phyloP scores from a whole-genome alignment of 352 stramenopile species.

The Phytophthora boehmeriae region DNA sequence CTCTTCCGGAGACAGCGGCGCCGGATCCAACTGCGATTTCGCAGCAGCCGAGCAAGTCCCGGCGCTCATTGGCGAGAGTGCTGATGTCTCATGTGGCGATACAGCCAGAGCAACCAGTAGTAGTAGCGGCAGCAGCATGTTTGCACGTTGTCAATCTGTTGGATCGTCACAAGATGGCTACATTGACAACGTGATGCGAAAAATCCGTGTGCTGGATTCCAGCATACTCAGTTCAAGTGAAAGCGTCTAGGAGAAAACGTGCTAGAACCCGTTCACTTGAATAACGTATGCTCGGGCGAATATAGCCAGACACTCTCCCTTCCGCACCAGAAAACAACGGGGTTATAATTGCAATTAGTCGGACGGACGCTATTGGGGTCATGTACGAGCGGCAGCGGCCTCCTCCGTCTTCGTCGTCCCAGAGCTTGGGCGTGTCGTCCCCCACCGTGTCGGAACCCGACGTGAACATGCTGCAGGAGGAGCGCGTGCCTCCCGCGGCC shows the following conservation, averaged over 20 bases:
- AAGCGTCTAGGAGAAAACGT: background rate
- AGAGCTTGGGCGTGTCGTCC: conserved; percentile 43
- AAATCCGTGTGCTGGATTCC: too few species aligned
- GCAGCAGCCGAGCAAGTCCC: conserved; percentile 17
- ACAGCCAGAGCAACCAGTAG: conserved; percentile 1
- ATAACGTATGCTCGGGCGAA: background rate
- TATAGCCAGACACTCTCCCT: background rate
- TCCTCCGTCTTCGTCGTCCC: conserved; percentile 37
- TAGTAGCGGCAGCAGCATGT: conserved; percentile 1
- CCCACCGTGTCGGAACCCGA: conserved; percentile 47
- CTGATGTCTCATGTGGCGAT: background rate
- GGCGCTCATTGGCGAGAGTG: background rate
- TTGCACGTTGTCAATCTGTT: background rate
- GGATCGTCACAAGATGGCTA: conserved; percentile 11
- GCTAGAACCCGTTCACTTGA: background rate
- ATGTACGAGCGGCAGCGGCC: conserved; percentile 26
- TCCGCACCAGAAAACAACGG: background rate
- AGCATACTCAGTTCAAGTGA: too few species aligned
- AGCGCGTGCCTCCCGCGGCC: conserved; percentile 21
- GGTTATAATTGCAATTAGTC: too few species aligned
- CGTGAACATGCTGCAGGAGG: conserved; percentile 51
- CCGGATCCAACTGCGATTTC: conserved; percentile 5
- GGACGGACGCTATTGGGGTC: too few species aligned
- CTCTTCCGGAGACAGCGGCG: conserved; percentile 17
- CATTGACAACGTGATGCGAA: too few species aligned